Conservation (phyloP, 2,329 filamentous ascomycete genomes). For the Eurotiales sp. region DNA sequence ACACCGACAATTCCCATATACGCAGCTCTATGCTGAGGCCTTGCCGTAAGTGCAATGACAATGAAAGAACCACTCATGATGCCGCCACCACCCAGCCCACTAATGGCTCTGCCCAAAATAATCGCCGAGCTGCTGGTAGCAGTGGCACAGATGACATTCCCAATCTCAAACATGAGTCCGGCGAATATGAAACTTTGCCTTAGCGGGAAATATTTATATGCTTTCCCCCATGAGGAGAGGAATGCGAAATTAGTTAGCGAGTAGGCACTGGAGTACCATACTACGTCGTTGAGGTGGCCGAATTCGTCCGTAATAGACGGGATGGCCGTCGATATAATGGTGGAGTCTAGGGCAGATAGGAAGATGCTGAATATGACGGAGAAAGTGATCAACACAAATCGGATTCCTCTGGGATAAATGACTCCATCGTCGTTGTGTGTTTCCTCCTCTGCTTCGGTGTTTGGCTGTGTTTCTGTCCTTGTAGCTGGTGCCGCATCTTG, state of each 20-base stretch:
- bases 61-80: slow-evolving; percentile 29
- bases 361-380: slow-evolving; percentile 11
- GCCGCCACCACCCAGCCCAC: slow-evolving; percentile 34
- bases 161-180: slow-evolving; percentile 33
- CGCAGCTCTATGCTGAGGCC: slow-evolving; percentile 24
- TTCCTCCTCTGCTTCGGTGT: neutral
- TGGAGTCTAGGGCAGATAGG: slow-evolving; percentile 13
- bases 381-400: slow-evolving; percentile 1
- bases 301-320: slow-evolving; percentile 25
- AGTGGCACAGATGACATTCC: slow-evolving; percentile 35
- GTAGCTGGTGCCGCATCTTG: neutral
- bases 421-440: neutral
- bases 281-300: slow-evolving; percentile 27
- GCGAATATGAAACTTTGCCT: slow-evolving; percentile 14
- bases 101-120: slow-evolving; percentile 35
- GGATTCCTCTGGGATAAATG: neutral
- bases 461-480: neutral
- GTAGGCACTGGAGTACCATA: slow-evolving; percentile 35
- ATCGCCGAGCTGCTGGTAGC: slow-evolving; percentile 31
- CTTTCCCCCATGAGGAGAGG: slow-evolving; percentile 44
- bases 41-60: slow-evolving; percentile 24
- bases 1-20: slow-evolving; percentile 10
- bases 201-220: slow-evolving; percentile 42
- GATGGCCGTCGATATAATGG: slow-evolving; percentile 31
- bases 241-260: slow-evolving; percentile 33